Conservation (phyloP, 2,329 filamentous ascomycete genomes). For the Rachicladosporium sp. region DNA sequence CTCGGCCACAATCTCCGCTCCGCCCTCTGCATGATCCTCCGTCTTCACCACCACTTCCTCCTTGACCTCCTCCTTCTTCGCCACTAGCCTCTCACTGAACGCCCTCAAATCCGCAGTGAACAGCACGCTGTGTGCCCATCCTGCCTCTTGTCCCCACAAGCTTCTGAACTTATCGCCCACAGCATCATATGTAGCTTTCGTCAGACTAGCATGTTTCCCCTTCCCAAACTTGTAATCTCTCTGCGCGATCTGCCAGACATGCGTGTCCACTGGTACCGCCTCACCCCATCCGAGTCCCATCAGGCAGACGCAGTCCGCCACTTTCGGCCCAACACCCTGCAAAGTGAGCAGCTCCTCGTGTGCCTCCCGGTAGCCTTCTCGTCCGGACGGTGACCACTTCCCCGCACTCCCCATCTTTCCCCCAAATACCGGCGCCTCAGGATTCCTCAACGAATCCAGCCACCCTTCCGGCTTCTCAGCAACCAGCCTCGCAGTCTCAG, state of each 20-base stretch:
- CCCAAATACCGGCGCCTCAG: slow-evolving; percentile 53
- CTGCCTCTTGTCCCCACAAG: slow-evolving; percentile 86
- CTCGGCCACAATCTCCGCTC: slow-evolving; percentile 9
- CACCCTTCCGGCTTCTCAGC: slow-evolving; percentile 55
- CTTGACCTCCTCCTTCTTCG: slow-evolving; percentile 35
- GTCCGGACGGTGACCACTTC: slow-evolving; percentile 37
- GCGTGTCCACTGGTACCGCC: slow-evolving; percentile 89
- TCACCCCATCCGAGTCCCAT: slow-evolving; percentile 97
- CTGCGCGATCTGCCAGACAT: slow-evolving; percentile 97
- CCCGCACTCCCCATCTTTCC: slow-evolving; percentile 31
- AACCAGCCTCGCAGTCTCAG: slow-evolving; percentile 69
- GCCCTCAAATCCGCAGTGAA: slow-evolving; percentile 86
- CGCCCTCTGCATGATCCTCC: slow-evolving; percentile 18
- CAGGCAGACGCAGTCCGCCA: slow-evolving; percentile 89
- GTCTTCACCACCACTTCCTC: slow-evolving; percentile 22
- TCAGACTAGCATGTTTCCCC: slow-evolving; percentile 71
- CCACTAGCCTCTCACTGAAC: slow-evolving; percentile 57
- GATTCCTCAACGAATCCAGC: slow-evolving; percentile 68
- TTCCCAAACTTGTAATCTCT: slow-evolving; percentile 88
- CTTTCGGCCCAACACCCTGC: slow-evolving; percentile 88
- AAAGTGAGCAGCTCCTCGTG: slow-evolving; percentile 69
- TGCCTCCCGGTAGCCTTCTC: slow-evolving; percentile 61
- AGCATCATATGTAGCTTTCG: slow-evolving; percentile 76
- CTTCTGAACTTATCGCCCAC: slow-evolving; percentile 80
- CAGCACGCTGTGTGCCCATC: slow-evolving; percentile 94